Evolutionary conservation across 345 rosid species (phyloP).

Genomic region (Brassica rapa): DNA sequence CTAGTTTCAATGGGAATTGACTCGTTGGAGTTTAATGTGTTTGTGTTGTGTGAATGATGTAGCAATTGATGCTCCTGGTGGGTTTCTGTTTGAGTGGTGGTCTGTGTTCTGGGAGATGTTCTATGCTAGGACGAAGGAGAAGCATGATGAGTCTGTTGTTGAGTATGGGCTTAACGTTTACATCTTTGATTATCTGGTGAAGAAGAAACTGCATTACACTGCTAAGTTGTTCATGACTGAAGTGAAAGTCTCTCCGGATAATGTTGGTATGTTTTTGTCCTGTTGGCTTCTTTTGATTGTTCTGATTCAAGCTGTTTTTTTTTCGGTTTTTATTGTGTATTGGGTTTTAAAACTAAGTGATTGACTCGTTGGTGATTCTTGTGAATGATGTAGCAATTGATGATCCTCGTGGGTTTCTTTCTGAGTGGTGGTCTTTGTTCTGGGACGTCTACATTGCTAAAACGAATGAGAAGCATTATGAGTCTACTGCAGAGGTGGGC

Average conservation of each 20-base stretch:
- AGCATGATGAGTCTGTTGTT: neutral
- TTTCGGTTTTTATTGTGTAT: neutral
- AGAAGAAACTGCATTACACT: conserved; percentile 79
- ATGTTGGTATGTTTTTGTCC: conserved; percentile 59
- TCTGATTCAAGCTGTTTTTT: neutral
- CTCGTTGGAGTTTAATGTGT: neutral
- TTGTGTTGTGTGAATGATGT: conserved; percentile 36
- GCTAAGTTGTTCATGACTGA: conserved; percentile 96
- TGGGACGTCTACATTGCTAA: conserved; percentile 98
- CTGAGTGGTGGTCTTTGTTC: conserved; percentile 99
- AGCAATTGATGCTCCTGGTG: conserved; percentile 99
- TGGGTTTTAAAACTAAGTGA: neutral
- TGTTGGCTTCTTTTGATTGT: neutral
- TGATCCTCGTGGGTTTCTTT: conserved; percentile 98
- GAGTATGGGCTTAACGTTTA: conserved; percentile 87
- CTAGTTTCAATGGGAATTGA: neutral
- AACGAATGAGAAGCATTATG: conserved; percentile 94
- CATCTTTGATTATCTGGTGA: conserved; percentile 90
- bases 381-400: conserved; percentile 74
- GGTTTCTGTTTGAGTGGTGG: conserved; percentile 99
- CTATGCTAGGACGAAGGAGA: conserved; percentile 91
- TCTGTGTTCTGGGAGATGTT: conserved; percentile 98
- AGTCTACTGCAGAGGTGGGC: conserved; percentile 83
- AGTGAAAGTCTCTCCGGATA: conserved; percentile 93
- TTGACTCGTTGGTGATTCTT: neutral